Percentiles rank a stretch among this genome's conserved stretches.
These are phyloP conservation scores for Crepidotus variabilis DNA, from an alignment of 768 basidiomycete genomes.

Conservation along the genomic window DNA sequence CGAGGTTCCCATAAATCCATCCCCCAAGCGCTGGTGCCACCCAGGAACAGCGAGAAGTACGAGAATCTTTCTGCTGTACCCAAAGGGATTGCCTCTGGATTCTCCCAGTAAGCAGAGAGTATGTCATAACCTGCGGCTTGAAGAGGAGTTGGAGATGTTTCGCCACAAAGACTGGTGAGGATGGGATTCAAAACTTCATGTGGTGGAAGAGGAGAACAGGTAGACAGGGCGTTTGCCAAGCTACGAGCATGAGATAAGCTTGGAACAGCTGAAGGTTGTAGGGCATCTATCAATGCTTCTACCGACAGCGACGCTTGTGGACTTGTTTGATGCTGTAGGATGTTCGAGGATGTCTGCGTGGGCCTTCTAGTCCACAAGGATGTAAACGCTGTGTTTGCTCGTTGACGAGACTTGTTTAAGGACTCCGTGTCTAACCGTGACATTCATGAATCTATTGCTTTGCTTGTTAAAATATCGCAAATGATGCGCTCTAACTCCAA, in stretches of 20 bases:
- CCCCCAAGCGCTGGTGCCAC: constrained; percentile 45
- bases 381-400: constrained; percentile 32
- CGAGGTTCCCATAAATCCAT: constrained; percentile 70
- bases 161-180: constrained; percentile 53
- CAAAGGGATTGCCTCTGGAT: constrained; percentile 42
- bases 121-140: constrained; percentile 73
- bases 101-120: constrained; percentile 66
- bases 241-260: constrained; percentile 60
- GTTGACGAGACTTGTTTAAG: constrained; percentile 21
- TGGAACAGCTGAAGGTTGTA: constrained; percentile 60
- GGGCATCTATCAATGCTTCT: constrained; percentile 37
- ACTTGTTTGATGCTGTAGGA: constrained; percentile 14
- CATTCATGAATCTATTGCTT: constrained; percentile 18
- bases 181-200: constrained; percentile 54
- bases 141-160: constrained; percentile 48
- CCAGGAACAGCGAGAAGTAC: constrained; percentile 62
- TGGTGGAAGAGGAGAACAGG: constrained; percentile 53
- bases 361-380: constrained; percentile 25
- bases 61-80: constrained; percentile 57
- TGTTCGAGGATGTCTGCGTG: constrained; percentile 16
- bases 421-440: constrained; percentile 26
- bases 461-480: neutral
- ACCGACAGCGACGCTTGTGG: constrained; percentile 29
- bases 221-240: constrained; percentile 48
- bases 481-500: neutral